Evolutionary conservation across 352 stramenopile genomes (phyloP).

Genomic region (Phytophthora aleatoria): DNA sequence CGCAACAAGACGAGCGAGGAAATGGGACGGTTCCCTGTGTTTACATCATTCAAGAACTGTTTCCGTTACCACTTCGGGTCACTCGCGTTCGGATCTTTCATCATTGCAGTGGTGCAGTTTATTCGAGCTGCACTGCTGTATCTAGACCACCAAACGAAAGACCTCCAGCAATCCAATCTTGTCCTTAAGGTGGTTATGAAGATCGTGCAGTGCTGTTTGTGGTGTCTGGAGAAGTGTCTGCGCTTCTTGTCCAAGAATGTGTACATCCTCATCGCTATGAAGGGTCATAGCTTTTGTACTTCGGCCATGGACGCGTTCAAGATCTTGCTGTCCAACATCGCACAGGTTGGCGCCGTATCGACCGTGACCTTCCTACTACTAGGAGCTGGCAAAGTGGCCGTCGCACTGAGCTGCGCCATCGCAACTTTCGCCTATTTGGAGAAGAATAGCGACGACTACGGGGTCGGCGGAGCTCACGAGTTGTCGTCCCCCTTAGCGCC

Average conservation of each 20-base stretch:
- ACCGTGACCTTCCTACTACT: conserved; percentile 92
- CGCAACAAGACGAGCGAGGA: conserved; percentile 59
- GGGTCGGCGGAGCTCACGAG: conserved; percentile 55
- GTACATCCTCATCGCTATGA: conserved; percentile 91
- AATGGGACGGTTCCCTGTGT: conserved; percentile 72
- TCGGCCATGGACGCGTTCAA: conserved; percentile 93
- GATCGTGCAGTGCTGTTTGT: conserved; percentile 93
- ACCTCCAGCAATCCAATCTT: conserved; percentile 76
- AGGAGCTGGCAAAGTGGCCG: conserved; percentile 92
- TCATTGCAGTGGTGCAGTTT: conserved; percentile 97
- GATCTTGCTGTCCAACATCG: conserved; percentile 93
- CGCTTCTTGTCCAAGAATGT: conserved; percentile 98
- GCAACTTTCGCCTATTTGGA: conserved; percentile 70
- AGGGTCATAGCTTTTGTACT: conserved; percentile 74
- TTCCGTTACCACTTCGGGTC: conserved; percentile 95
- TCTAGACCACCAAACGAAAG: conserved; percentile 92
- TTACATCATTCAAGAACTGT: conserved; percentile 74
- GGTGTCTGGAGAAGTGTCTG: conserved; percentile 94
- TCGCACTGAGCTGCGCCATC: conserved; percentile 61
- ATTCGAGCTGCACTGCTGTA: conserved; percentile 93
- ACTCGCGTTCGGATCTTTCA: conserved; percentile 94
- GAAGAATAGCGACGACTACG: conserved; percentile 53
- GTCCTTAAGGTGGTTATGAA: conserved; percentile 87
- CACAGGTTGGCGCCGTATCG: conserved; percentile 83
- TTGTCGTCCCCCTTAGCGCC: conserved; percentile 86